A percentile compares a stretch with the other conserved stretches of the same genome.
These are phyloP conservation scores for Ophiostoma populinum DNA, from an alignment of 2,329 filamentous ascomycete species.

Conservation along the genomic window DNA sequence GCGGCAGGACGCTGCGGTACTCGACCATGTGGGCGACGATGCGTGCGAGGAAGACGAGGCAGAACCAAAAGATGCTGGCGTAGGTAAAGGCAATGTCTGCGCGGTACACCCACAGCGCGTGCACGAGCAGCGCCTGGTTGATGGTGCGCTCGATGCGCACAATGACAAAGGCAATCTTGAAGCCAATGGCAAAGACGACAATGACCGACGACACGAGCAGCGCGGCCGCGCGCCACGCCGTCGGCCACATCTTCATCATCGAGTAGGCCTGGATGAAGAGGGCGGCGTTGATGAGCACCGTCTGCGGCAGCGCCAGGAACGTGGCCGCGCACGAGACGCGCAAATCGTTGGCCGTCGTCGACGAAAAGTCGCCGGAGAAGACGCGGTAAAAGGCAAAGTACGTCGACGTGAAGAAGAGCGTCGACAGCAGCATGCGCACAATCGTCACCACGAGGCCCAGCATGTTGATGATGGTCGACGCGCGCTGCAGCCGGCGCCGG, in stretches of 20 bases:
- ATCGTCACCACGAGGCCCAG: conserved; percentile 38
- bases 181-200: conserved; percentile 14
- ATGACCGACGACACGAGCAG: conserved; percentile 19
- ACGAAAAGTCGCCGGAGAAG: conserved; percentile 35
- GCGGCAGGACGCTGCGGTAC: conserved; percentile 29
- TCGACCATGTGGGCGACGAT: conserved; percentile 29
- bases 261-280: conserved; percentile 36
- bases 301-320: conserved; percentile 25
- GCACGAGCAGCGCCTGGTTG: conserved; percentile 1
- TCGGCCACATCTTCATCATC: conserved; percentile 31
- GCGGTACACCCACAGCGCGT: conserved; percentile 22
- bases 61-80: conserved; percentile 29
- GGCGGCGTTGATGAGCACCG: conserved; percentile 26
- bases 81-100: conserved; percentile 18
- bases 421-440: conserved; percentile 39
- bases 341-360: conserved; percentile 24
- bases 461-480: conserved; percentile 49
- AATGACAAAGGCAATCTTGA: conserved; percentile 20
- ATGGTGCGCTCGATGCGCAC: conserved; percentile 20
- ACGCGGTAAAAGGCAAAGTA: conserved; percentile 44
- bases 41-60: conserved; percentile 35
- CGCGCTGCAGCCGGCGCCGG: conserved; percentile 42
- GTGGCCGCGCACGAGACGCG: conserved; percentile 22
- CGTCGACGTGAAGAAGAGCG: conserved; percentile 41
- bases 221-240: conserved; percentile 16